A percentile compares a stretch with the other conserved stretches of the same genome.
Evolutionary conservation across 495 filamentous ascomycete genomes (phyloP).

Genomic region (Poronia punctata): DNA sequence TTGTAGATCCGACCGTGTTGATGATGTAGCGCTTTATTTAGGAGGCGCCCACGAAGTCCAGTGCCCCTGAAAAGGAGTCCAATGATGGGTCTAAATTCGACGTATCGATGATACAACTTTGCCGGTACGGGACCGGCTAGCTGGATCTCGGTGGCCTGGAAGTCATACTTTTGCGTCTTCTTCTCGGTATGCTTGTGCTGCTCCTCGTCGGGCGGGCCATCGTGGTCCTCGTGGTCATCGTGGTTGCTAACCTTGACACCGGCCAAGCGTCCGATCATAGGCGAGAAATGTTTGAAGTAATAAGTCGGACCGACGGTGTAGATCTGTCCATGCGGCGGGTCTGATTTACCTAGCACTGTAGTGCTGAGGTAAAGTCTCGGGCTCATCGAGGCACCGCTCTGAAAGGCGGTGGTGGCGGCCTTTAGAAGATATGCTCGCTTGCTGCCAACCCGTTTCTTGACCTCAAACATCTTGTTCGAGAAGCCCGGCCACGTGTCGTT

Average conservation of each 20-base stretch:
- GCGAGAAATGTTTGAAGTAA: constrained; percentile 81
- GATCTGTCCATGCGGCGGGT: constrained; percentile 64
- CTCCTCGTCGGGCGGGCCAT: constrained; percentile 13
- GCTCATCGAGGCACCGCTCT: constrained; percentile 47
- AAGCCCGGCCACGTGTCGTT: constrained; percentile 62
- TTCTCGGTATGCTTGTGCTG: constrained; percentile 28
- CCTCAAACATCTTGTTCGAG: constrained; percentile 50
- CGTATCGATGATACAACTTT: constrained; percentile 78
- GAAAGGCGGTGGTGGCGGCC: constrained; percentile 49
- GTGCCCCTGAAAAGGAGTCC: constrained; percentile 76
- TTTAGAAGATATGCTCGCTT: constrained; percentile 74
- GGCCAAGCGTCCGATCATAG: constrained; percentile 75
- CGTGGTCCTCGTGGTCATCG: constrained; percentile 31
- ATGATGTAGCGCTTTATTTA: constrained; percentile 80
- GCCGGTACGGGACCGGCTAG: constrained; percentile 73
- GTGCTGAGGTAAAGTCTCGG: constrained; percentile 58
- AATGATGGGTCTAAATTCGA: constrained; percentile 87
- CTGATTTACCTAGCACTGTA: constrained; percentile 66
- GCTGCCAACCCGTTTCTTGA: constrained; percentile 78
- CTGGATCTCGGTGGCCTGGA: constrained; percentile 91
- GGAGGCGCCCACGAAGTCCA: constrained; percentile 67
- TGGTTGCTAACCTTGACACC: constrained; percentile 61
- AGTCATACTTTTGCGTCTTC: constrained; percentile 69
- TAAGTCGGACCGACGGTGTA: constrained; percentile 70
- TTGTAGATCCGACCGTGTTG: constrained; percentile 88